phyloP scores from a whole-genome alignment of 2,329 filamentous ascomycete genomes.

The Diaporthe australafricana region DNA sequence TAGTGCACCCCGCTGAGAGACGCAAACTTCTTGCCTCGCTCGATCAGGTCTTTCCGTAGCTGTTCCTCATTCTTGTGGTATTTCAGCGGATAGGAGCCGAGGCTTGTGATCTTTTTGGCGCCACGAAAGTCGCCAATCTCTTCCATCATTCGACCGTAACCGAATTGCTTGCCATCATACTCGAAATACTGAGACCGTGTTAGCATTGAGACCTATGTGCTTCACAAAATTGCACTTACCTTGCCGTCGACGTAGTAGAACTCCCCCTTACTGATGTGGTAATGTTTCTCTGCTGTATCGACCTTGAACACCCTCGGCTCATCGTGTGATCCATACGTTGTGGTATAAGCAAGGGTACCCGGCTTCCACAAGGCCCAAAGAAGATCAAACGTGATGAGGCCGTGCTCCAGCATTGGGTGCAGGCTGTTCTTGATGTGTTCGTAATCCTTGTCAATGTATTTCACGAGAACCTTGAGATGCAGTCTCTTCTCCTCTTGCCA shows the following conservation, averaged over 20 bases:
- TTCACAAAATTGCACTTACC: constrained; percentile 41
- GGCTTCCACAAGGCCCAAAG: constrained; percentile 93
- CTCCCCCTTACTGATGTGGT: constrained; percentile 75
- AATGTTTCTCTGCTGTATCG: constrained; percentile 78
- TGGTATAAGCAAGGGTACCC: constrained; percentile 81
- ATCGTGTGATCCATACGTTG: constrained; percentile 80
- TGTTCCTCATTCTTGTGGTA: constrained; percentile 80
- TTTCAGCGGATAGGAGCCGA: constrained; percentile 80
- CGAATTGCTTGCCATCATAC: constrained; percentile 89
- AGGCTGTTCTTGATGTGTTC: constrained; percentile 80
- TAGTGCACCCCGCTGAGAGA: constrained; percentile 85
- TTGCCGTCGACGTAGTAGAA: constrained; percentile 82
- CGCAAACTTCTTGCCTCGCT: constrained; percentile 87
- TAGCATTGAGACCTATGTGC: not conserved
- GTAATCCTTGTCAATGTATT: constrained; percentile 73
- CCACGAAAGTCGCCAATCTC: constrained; percentile 84
- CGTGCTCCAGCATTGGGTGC: constrained; percentile 82
- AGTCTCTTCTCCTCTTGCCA: constrained; percentile 68
- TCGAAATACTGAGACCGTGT: constrained; percentile 72
- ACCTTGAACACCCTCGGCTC: constrained; percentile 87
- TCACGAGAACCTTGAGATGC: constrained; percentile 72
- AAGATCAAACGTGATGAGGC: constrained; percentile 88
- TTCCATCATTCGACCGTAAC: constrained; percentile 76
- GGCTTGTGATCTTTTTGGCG: constrained; percentile 82
- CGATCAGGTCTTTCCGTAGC: constrained; percentile 75